Base-by-base conservation (phyloP, 805 yeast species). In the Yarrowia yakushimensis region DNA sequence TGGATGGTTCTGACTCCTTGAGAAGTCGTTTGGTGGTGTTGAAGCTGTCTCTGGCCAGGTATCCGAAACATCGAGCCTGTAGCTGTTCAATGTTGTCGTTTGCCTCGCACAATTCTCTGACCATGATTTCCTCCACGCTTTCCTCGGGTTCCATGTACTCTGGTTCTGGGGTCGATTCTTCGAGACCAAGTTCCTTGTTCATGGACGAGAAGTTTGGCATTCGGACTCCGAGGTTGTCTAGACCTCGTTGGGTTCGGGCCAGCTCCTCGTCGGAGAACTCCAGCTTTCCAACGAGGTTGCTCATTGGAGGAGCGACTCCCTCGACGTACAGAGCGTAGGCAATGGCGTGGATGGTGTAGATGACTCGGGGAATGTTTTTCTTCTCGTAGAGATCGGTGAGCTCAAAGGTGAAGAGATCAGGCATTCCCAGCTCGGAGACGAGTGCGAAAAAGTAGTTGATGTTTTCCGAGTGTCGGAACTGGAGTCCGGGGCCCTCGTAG, bases 391-490 rank as follows among this genome's bases (percentile, higher is more conserved):
- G 78, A 73, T 94, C 99, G 3, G 96, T 91, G 64, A 92, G 81
- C 72, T 93, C 99, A 71, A 94, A 94, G 54, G 88, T 81, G 72
- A 92, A 94, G 62, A 91, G 79, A 63, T 89, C 92, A 0, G 98
- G 99, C 67, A 94, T 84, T 27, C 83, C 85, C 65, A 90, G 79
- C 64, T 78, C 82, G 63, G 83, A 86, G 30, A 90, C 77, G 63
- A 93, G 82, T 18, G 68, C 66, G 71, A 93, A 86, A 72, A 93
- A 92, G 22, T 85, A 79, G 68, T 90, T 90, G 70, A 94, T 93
- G 71, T 94, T 94, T 71, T 94, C 97, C 0, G 97, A 90, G 72
- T 90, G 97, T 65, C 88, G 85, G 77, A 90, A 94, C 71, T 90
- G 92, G 39, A 92, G 78, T 66, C 78, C 88, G 67, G 81, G 81